Evolutionary conservation across 2,329 filamentous ascomycete species (phyloP).

Genomic region (Sarocladium kiliense): DNA sequence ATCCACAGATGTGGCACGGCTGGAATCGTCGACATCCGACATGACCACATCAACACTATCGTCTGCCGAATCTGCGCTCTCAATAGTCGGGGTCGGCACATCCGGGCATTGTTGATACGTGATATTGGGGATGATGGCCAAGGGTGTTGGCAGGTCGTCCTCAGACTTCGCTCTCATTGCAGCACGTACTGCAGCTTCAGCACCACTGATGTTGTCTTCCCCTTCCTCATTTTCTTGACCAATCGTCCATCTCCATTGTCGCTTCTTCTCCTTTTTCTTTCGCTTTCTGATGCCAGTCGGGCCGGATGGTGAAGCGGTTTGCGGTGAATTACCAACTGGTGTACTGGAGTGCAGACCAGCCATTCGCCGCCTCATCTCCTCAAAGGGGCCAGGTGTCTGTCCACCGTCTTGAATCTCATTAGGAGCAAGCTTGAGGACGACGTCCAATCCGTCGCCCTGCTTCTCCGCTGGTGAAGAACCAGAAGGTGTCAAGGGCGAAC

Average conservation of each 20-base stretch:
- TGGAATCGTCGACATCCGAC: conserved; percentile 34
- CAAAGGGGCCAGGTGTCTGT: conserved; percentile 57
- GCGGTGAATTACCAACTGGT: conserved; percentile 24
- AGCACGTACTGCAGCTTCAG: conserved; percentile 33
- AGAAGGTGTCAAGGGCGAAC: conserved; percentile 40
- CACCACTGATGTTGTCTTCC: conserved; percentile 36
- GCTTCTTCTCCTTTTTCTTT: conserved; percentile 53
- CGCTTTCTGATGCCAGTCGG: conserved; percentile 45
- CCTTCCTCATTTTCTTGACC: conserved; percentile 44
- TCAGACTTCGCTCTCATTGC: conserved; percentile 17
- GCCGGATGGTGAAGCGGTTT: conserved; percentile 35
- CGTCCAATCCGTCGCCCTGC: conserved; percentile 38
- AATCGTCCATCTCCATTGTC: conserved; percentile 63
- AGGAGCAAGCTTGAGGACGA: conserved; percentile 44
- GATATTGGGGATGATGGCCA: conserved; percentile 12
- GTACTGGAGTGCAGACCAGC: conserved; percentile 25
- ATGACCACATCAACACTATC: conserved; percentile 39
- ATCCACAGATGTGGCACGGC: conserved; percentile 32
- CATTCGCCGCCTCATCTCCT: conserved; percentile 57
- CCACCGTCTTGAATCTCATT: conserved; percentile 56
- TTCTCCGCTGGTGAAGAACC: conserved; percentile 22
- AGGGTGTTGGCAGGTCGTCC: conserved; percentile 16
- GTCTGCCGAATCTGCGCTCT: conserved; percentile 26
- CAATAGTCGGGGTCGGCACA: conserved; percentile 36
- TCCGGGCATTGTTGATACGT: conserved; percentile 17